Percentiles rank a stretch among this genome's conserved stretches.
phyloP scores from a whole-genome alignment of 202 grass and related monocot species.

The Bolboschoenoplectus hybrid region DNA sequence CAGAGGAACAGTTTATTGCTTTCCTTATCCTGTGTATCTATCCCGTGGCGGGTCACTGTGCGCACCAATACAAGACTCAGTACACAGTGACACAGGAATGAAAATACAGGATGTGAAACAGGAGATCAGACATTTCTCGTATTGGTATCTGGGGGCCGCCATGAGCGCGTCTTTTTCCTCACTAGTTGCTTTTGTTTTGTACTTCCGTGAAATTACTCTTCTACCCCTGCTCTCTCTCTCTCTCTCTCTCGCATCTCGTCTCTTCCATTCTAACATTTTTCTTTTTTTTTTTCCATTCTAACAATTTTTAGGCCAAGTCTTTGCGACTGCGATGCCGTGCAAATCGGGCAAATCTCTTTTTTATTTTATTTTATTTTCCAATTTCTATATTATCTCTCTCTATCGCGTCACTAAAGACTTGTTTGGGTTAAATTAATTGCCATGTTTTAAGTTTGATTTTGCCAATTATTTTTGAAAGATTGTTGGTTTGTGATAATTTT shows the following conservation, averaged over 20 bases:
- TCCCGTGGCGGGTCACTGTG: not conserved
- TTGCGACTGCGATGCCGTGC: not conserved
- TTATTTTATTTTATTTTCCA: not conserved
- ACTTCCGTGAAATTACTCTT: not conserved
- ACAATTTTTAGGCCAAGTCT: not conserved
- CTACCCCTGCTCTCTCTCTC: not conserved
- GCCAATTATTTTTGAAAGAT: not conserved
- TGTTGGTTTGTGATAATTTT: not conserved
- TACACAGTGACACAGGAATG: not conserved
- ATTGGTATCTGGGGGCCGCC: slow-evolving; percentile 23
- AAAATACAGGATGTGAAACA: not conserved
- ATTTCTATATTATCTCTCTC: not conserved
- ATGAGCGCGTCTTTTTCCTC: slow-evolving; percentile 27
- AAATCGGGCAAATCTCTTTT: not conserved
- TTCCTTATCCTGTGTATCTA: not conserved
- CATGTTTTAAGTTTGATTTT: not conserved
- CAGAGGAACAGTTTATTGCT: not conserved
- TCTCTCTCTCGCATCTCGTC: not conserved
- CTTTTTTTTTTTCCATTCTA: not conserved
- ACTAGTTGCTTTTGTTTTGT: not conserved
- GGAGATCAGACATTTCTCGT: not conserved
- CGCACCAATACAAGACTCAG: no score
- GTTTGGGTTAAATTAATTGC: not conserved
- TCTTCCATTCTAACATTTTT: not conserved
- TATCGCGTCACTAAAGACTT: not conserved